Conservation (phyloP, 352 stramenopile genomes). For the Globisporangium echinulatum region DNA sequence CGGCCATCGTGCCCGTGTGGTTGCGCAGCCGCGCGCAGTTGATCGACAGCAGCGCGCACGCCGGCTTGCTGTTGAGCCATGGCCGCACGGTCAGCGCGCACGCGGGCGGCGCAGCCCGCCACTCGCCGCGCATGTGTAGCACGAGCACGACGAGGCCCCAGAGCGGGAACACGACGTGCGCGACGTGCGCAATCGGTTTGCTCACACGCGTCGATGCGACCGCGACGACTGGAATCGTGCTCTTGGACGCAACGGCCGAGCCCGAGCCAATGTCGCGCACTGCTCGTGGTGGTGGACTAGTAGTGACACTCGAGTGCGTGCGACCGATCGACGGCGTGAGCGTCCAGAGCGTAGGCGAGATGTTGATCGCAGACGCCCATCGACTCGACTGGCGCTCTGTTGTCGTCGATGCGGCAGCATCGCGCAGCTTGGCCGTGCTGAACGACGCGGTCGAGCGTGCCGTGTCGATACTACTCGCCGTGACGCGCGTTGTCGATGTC, state of each 20-base stretch:
- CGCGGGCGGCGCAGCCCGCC: background rate
- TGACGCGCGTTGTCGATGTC: background rate
- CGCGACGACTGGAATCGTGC: background rate
- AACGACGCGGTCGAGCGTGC: background rate
- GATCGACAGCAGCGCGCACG: slow-evolving; percentile 22
- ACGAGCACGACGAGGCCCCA: slow-evolving; percentile 17
- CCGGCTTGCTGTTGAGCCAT: slow-evolving; percentile 17
- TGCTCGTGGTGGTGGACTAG: background rate
- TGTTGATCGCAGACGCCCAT: too few relatives aligned
- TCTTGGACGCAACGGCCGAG: background rate
- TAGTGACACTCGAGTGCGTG: background rate
- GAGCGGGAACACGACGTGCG: slow-evolving; percentile 10
- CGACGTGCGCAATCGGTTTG: background rate
- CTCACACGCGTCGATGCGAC: background rate
- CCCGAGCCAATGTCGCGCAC: background rate
- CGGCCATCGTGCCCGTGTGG: slow-evolving; percentile 2
- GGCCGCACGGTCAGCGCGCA: slow-evolving; percentile 24
- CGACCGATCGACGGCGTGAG: too few relatives aligned
- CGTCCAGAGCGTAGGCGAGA: too few relatives aligned
- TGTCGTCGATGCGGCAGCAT: too few relatives aligned
- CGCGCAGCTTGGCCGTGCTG: too few relatives aligned
- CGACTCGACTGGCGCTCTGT: too few relatives aligned
- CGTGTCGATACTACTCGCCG: too few relatives aligned
- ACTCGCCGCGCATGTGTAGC: slow-evolving; percentile 16
- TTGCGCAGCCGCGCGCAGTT: slow-evolving; percentile 14